Evolutionary conservation across 352 stramenopile species (phyloP).

Genomic region (Phytophthora citrophthora): DNA sequence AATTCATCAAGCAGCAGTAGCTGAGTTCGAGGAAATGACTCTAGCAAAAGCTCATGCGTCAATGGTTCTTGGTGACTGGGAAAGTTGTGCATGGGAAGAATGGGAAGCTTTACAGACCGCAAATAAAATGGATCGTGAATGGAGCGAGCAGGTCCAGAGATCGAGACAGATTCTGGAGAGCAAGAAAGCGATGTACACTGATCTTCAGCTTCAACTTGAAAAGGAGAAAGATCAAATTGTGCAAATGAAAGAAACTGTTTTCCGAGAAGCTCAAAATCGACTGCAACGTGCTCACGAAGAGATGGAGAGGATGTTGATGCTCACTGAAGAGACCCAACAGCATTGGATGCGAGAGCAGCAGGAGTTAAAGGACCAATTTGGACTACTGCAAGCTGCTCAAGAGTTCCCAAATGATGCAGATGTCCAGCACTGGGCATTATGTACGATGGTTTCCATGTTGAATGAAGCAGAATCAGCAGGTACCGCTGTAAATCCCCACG

Average conservation of each 20-base stretch:
- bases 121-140: conserved; percentile 33
- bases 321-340: conserved; percentile 22
- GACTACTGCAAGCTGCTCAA: conserved; percentile 37
- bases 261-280: conserved; percentile 14
- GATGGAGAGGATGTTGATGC: conserved; percentile 17
- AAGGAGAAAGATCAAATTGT: conserved; percentile 27
- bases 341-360: conserved; percentile 32
- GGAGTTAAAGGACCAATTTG: conserved; percentile 34
- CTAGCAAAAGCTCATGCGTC: conserved; percentile 24
- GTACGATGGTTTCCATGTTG: conserved; percentile 25
- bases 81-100: conserved; percentile 41
- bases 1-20: conserved; percentile 15
- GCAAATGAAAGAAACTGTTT: conserved; percentile 19
- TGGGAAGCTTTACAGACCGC: conserved; percentile 18
- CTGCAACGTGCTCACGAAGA: conserved; percentile 23
- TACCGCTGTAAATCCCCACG: conserved; percentile 1
- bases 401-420: conserved; percentile 41
- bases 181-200: conserved; percentile 22
- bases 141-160: conserved; percentile 27
- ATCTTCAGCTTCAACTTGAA: conserved; percentile 28
- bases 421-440: conserved; percentile 42
- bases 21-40: conserved; percentile 21
- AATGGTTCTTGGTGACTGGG: conserved; percentile 49
- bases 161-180: conserved; percentile 20
- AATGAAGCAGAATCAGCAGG: conserved; percentile 7